phyloP scores from a whole-genome alignment of 2,329 filamentous ascomycete genomes.

The Talaromyces sp. region DNA sequence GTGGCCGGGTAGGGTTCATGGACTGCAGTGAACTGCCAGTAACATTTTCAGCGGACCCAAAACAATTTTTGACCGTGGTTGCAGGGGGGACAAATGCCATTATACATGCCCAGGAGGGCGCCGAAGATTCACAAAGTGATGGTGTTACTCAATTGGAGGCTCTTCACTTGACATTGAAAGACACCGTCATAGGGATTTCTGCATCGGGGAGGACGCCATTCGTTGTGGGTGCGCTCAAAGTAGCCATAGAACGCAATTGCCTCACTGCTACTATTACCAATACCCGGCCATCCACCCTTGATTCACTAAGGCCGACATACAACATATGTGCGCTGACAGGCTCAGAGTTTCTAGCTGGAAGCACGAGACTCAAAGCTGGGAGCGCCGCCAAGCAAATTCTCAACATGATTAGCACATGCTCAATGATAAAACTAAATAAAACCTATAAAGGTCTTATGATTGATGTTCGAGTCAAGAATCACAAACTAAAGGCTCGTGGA shows the following conservation, averaged over 20 bases:
- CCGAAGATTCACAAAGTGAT: neutral
- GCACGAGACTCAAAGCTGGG: constrained; percentile 6
- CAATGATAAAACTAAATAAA: neutral
- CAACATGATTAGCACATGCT: constrained; percentile 3
- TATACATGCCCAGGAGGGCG: neutral
- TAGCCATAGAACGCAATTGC: neutral
- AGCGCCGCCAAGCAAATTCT: constrained; percentile 6
- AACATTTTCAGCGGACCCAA: neutral
- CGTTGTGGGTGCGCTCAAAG: neutral
- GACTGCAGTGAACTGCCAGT: constrained; percentile 1
- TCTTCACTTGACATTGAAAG: neutral
- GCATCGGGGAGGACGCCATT: neutral
- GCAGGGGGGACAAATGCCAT: neutral
- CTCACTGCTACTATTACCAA: neutral
- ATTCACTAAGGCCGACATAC: neutral
- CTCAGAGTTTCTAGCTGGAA: neutral
- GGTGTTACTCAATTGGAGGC: neutral
- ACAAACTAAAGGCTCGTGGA: neutral
- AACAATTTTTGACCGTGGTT: neutral
- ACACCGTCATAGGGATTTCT: neutral
- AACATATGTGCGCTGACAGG: neutral
- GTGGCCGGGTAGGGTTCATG: constrained; percentile 4
- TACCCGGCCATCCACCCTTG: neutral
- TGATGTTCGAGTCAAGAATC: neutral
- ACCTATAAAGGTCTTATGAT: constrained; percentile 1